Evolutionary conservation across 1,284 basidiomycete genomes (phyloP).

Genomic region (Caloboletus inedulis): DNA sequence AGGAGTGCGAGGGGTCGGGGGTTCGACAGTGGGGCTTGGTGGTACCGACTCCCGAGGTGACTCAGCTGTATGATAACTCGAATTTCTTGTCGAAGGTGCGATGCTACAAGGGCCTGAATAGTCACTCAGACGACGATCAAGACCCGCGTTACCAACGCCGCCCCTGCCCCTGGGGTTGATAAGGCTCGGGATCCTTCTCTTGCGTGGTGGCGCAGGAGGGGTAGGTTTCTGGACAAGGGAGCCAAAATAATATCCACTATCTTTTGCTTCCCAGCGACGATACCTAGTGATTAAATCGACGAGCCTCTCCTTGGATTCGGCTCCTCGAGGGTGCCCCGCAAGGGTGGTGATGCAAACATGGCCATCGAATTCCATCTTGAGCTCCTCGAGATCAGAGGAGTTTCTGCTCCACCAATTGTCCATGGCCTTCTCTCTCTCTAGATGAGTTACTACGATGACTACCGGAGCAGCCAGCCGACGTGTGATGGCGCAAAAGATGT

Average conservation of each 20-base stretch:
- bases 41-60: conserved; percentile 12
- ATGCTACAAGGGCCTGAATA: not conserved
- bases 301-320: conserved; percentile 18
- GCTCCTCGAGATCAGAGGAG: not conserved
- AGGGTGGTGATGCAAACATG: conserved; percentile 27
- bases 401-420: conserved; percentile 32
- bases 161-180: not conserved
- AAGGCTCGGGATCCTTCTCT: not conserved
- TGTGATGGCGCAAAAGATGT: conserved; percentile 23
- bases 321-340: conserved; percentile 3
- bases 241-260: conserved; percentile 20
- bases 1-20: conserved; percentile 8
- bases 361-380: conserved; percentile 25
- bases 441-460: conserved; percentile 23
- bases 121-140: not conserved
- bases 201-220: not conserved
- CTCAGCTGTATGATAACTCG: conserved; percentile 15
- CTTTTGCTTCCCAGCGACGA: conserved; percentile 9
- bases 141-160: not conserved
- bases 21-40: conserved; percentile 12
- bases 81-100: not conserved
- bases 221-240: not conserved
- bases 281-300: conserved; percentile 11
- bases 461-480: conserved; percentile 27
- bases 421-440: conserved; percentile 21